Conservation (phyloP, 306 rosid genomes). For the Casuarina cunninghamiana region DNA sequence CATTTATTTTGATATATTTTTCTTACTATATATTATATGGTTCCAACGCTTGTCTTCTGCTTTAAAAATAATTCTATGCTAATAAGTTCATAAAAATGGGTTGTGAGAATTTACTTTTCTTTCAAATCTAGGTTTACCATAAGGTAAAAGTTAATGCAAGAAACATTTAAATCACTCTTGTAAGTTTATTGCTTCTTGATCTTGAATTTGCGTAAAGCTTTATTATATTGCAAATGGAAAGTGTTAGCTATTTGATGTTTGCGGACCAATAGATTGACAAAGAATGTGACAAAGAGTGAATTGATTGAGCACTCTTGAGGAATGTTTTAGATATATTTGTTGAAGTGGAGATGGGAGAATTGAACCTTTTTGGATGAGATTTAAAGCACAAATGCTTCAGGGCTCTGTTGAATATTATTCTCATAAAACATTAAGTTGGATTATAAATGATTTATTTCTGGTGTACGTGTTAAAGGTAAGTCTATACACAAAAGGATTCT, state of each 20-base stretch:
- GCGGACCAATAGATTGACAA: constrained; percentile 52
- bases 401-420: constrained; percentile 63
- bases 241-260: constrained; percentile 19
- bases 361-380: constrained; percentile 52
- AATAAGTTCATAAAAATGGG: neutral
- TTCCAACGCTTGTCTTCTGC: neutral
- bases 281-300: constrained; percentile 86
- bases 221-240: neutral
- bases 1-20: neutral
- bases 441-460: constrained; percentile 69
- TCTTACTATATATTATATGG: neutral
- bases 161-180: constrained; percentile 60
- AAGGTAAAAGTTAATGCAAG: constrained; percentile 48
- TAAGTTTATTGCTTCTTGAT: constrained; percentile 33
- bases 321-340: constrained; percentile 66
- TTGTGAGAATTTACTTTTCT: constrained; percentile 9
- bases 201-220: neutral
- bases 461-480: constrained; percentile 82
- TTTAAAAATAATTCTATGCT: neutral
- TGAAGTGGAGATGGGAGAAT: constrained; percentile 67
- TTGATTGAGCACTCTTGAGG: constrained; percentile 69
- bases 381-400: constrained; percentile 62
- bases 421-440: constrained; percentile 73
- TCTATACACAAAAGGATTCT: constrained; percentile 18
- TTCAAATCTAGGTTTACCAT: constrained; percentile 52